These are phyloP conservation scores for Russula griseocarnosa DNA, from an alignment of 768 basidiomycete species.

Conservation along the genomic window DNA sequence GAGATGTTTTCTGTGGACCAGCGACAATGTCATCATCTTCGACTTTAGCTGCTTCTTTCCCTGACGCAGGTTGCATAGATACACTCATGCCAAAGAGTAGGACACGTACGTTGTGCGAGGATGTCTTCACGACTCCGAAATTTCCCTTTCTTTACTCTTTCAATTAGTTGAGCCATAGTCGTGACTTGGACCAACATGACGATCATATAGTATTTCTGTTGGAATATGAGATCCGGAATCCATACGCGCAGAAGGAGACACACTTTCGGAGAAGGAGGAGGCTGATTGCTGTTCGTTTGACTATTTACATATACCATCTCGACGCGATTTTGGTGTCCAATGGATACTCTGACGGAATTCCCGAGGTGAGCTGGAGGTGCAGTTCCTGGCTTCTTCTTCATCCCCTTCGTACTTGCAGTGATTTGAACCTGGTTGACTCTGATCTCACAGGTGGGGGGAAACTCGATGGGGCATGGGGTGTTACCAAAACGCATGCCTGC, in stretches of 20 bases:
- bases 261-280: conserved; percentile 71
- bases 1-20: conserved; percentile 82
- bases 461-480: conserved; percentile 75
- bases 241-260: conserved; percentile 23
- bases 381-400: conserved; percentile 94
- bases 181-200: conserved; percentile 82
- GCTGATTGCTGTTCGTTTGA: conserved; percentile 41
- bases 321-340: conserved; percentile 56
- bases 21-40: conserved; percentile 92
- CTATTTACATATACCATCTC: conserved; percentile 92
- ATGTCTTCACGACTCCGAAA: conserved; percentile 61
- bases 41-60: conserved; percentile 47
- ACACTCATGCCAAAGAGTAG: not conserved
- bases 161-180: conserved; percentile 63
- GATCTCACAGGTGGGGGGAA: conserved; percentile 88
- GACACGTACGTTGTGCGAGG: conserved; percentile 57
- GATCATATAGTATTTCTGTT: conserved; percentile 82
- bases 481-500: conserved; percentile 49
- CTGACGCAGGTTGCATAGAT: conserved; percentile 37
- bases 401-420: conserved; percentile 75
- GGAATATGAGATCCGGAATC: conserved; percentile 1
- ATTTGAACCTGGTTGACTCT: conserved; percentile 72
- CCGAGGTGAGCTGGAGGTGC: conserved; percentile 81
- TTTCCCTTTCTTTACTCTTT: conserved; percentile 63
- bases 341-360: conserved; percentile 41